Base-by-base conservation (phyloP, 192 early-diverging fungal species). In the Coemansia sp. region DNA sequence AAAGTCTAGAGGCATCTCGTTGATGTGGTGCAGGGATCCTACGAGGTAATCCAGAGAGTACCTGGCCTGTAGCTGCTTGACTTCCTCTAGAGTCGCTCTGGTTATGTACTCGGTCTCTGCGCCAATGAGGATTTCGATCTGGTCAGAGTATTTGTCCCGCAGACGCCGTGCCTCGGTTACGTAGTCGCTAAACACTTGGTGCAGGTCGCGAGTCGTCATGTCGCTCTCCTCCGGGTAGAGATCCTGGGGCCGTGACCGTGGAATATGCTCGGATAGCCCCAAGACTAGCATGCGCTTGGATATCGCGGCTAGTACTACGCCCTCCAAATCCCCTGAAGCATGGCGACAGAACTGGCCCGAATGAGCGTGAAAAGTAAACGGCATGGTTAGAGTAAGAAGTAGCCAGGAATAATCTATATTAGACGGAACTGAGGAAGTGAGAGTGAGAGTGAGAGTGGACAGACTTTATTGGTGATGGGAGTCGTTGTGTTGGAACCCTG, bases 271-370 rank as follows among this genome's bases (percentile, higher is more conserved):
- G 0, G 92, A 90, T 9, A 99, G 85, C 2, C 95, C 95, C 73
- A 91, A 87, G 0, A 77, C 83, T 0, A 79, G 63, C 85, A 99
- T 95, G 13, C 83, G 79, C 31, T 85, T 79, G n/a, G 69, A 65
- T 43, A 93, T 87, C 33, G 95, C 97, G n/a, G 79, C 68, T 53
- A 83, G 63, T 13, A 99, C 87, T 0, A 95, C 90, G 20, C 89
- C 84, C 64, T 97, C 94, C 7, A 99, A 84, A 9, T 68, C 81
- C 20, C 95, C 97, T 20, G 88, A 82, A 35, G 93, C 97, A 70
- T 99, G 97, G 37, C 85, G 82, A 73, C 97, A 99, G 85, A 93
- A 98, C 83, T 96, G 91, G 5, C 97, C 97, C 1, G 94, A 95
- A 71, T 99, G 97, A 11, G 91, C 89, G 67, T 99, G 97, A 57